Base-by-base conservation (phyloP, 2,329 filamentous ascomycete genomes). In the Fusarium abutilonis region DNA sequence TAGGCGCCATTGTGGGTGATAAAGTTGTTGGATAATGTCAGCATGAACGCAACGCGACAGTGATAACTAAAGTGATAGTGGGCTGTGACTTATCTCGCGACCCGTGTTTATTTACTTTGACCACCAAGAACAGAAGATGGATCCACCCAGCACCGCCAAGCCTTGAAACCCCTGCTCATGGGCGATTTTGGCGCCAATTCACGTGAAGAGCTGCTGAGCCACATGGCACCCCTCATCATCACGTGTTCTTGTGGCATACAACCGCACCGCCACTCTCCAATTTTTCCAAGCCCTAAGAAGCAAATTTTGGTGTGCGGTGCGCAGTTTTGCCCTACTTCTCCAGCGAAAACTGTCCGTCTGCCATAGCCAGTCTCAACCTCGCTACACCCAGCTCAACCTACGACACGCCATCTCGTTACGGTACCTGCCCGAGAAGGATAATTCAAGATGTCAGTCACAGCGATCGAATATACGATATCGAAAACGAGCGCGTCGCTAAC, bases 211-310 rank as follows among this genome's bases (percentile, higher is more conserved):
- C 10, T 1, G 6, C 4, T 9, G 1, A 43, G 44, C 50, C 40
- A 49, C 61, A 50, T 0, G 1, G 15, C 13, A 28, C 14, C 9
- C 14, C 29, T 2, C 13, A 1, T 3, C 6, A 40, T 73, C 74
- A 76, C 74, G 72, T 75, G 74, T 6, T 17, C 6, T 15, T 28
- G 13, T 28, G 42, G 41, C 26, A n/a, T 65, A 72, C 72, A 66
- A 53, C 66, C 70, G 72, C 56, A 39, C 57, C 70, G 60, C 74
- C 71, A 73, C 72, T 72, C 19, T 11, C 70, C 56, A 75, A 72
- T 72, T 76, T 77, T 77, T 76, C 72, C 72, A 76, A 77, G 75
- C 75, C 75, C 75, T 77, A 77, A 77, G 64, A 62, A 70, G 66
- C 63, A 76, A 75, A 73, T 72, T 60, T 68, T 72, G 61, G 70